Conservation (phyloP, 345 rosid species). For the Aethionema arabicum region DNA sequence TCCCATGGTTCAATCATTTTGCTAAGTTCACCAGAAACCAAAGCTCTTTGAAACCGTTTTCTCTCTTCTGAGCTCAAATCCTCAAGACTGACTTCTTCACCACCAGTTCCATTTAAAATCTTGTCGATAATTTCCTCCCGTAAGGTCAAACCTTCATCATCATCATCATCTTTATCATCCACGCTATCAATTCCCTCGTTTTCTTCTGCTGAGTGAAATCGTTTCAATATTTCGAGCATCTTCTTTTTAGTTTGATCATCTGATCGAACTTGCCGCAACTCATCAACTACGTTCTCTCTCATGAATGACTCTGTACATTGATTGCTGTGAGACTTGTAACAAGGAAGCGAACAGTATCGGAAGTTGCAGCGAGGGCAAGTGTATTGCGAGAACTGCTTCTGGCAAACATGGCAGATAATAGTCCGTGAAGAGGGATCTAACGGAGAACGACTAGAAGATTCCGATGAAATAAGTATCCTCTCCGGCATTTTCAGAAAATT, state of each 20-base stretch:
- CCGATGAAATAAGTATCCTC: conserved; percentile 43
- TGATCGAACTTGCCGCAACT: conserved; percentile 61
- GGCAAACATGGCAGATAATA: conserved; percentile 80
- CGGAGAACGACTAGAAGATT: conserved; percentile 47
- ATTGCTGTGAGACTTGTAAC: conserved; percentile 85
- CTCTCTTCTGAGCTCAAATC: conserved; percentile 73
- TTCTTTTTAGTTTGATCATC: conserved; percentile 60
- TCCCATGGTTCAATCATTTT: conserved; percentile 91
- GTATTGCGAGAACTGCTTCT: conserved; percentile 87
- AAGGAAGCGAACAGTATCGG: conserved; percentile 77
- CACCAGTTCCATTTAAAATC: conserved; percentile 62
- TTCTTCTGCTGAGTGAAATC: conserved; percentile 68
- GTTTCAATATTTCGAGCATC: conserved; percentile 77
- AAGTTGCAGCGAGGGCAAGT: conserved; percentile 95
- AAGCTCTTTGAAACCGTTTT: conserved; percentile 75
- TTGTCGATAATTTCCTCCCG: conserved; percentile 68
- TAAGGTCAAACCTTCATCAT: conserved; percentile 45
- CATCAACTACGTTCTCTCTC: conserved; percentile 83
- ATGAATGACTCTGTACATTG: conserved; percentile 91
- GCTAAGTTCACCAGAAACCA: conserved; percentile 88
- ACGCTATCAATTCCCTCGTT: conserved; percentile 40
- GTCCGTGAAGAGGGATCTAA: conserved; percentile 58
- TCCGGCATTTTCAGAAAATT: conserved; percentile 25
- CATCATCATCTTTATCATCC: conserved; percentile 48
- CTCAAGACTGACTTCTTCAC: conserved; percentile 54